These are phyloP conservation scores for Leccinum longicurvipes DNA, from an alignment of 768 basidiomycete genomes.

Conservation along the genomic window DNA sequence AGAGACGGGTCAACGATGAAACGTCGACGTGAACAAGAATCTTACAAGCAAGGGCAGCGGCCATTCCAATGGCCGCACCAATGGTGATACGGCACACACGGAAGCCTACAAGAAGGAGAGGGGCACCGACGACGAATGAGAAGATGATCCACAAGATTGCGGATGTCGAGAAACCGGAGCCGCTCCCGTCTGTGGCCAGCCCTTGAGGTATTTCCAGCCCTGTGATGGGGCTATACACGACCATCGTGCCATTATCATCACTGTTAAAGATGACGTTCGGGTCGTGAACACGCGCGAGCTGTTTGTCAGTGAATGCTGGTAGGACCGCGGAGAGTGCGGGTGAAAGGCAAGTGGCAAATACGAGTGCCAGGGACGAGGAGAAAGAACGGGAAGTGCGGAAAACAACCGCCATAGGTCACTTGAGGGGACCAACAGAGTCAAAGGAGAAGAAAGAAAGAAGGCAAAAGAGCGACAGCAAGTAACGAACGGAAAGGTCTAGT, in stretches of 20 bases:
- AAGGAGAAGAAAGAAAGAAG: constrained; percentile 3
- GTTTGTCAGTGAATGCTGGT: constrained; percentile 3
- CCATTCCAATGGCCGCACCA: constrained; percentile 51
- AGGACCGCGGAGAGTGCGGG: constrained; percentile 8
- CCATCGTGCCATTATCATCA: constrained; percentile 32
- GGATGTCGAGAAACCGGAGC: constrained; percentile 43
- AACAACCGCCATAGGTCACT: constrained; percentile 27
- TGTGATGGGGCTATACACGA: constrained; percentile 45
- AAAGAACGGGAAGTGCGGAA: constrained; percentile 19
- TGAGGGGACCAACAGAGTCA: too few relatives aligned
- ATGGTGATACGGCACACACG: constrained; percentile 56
- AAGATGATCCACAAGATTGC: constrained; percentile 60
- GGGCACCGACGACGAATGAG: constrained; percentile 47
- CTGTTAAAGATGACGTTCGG: constrained; percentile 29
- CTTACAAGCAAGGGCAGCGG: constrained; percentile 46
- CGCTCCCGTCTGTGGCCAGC: constrained; percentile 56
- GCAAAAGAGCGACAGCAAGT: constrained; percentile 12
- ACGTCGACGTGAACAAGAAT: background rate
- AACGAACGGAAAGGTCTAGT: constrained; percentile 14
- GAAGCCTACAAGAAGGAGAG: constrained; percentile 55
- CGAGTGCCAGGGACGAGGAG: constrained; percentile 11
- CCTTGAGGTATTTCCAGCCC: constrained; percentile 49
- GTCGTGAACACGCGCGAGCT: constrained; percentile 24
- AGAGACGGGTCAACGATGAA: constrained; percentile 17
- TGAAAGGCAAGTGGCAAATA: constrained; percentile 10